Percentiles rank a stretch among this genome's conserved stretches.
Conservation (phyloP, 2,329 filamentous ascomycete genomes). For the Plenodomus lindquistii region DNA sequence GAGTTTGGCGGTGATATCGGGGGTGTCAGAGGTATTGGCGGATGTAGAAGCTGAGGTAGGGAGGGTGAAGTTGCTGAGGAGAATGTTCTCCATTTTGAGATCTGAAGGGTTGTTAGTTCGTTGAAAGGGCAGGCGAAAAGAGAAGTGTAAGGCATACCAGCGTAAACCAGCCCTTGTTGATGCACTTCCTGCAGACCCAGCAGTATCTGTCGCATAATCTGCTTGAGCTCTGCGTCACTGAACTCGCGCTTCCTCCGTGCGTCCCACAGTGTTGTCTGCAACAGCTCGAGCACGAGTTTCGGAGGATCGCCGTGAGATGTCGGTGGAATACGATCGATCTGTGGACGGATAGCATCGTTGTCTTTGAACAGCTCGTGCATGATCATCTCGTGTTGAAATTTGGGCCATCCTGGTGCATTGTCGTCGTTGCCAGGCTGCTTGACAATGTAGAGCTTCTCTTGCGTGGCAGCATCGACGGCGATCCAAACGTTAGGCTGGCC, state of each 20-base stretch:
- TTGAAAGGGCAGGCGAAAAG: not conserved
- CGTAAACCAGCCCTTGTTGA: slow-evolving; percentile 10
- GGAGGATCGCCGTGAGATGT: slow-evolving; percentile 6
- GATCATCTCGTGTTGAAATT: slow-evolving; percentile 14
- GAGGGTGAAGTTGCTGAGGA: slow-evolving; percentile 7
- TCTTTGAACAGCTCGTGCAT: slow-evolving; percentile 15
- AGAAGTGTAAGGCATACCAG: slow-evolving; percentile 2
- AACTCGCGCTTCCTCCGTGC: slow-evolving; percentile 11
- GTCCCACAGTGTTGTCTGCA: slow-evolving; percentile 12
- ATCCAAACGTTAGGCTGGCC: slow-evolving; percentile 14
- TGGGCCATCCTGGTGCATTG: slow-evolving; percentile 9
- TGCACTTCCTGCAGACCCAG: slow-evolving; percentile 12
- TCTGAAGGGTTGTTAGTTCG: slow-evolving; percentile 3
- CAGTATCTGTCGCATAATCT: slow-evolving; percentile 11
- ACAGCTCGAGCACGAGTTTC: slow-evolving; percentile 10
- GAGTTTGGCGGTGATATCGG: slow-evolving; percentile 9
- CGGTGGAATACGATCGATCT: slow-evolving; percentile 13
- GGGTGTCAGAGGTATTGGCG: slow-evolving; percentile 1
- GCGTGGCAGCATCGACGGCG: slow-evolving; percentile 13
- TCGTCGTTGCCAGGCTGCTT: slow-evolving; percentile 14
- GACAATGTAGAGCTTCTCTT: slow-evolving; percentile 13
- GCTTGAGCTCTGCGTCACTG: slow-evolving; percentile 13
- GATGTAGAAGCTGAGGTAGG: not conserved
- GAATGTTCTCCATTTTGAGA: slow-evolving; percentile 14
- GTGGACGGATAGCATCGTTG: slow-evolving; percentile 9